These are phyloP conservation scores for Citrullus amarus DNA, from an alignment of 306 rosid species.

Conservation along the genomic window DNA sequence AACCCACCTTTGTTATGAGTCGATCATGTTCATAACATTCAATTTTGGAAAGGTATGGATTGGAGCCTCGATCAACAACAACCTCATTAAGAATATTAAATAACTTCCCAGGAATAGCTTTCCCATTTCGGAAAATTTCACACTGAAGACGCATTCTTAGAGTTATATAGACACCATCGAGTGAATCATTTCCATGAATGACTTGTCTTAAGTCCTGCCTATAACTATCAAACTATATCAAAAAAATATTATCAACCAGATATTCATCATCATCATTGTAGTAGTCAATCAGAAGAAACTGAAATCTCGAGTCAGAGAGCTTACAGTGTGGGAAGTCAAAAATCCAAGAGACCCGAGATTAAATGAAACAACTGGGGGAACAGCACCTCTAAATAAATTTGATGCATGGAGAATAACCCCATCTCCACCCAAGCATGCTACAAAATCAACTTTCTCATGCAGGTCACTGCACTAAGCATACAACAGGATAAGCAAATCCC, in stretches of 20 bases:
- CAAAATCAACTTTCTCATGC: slow-evolving; percentile 95
- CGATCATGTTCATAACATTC: slow-evolving; percentile 90
- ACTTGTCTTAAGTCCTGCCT: slow-evolving; percentile 62
- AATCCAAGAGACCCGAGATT: slow-evolving; percentile 99
- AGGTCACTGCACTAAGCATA: slow-evolving; percentile 54
- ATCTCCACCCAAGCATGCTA: slow-evolving; percentile 99
- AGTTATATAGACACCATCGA: slow-evolving; percentile 92
- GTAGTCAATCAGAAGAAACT: slow-evolving; percentile 12
- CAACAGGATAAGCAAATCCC: slow-evolving; percentile 20
- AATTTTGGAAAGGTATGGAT: slow-evolving; percentile 93
- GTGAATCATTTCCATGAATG: slow-evolving; percentile 71
- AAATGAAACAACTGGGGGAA: slow-evolving; percentile 92
- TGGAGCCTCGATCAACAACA: slow-evolving; percentile 95
- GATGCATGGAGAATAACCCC: slow-evolving; percentile 97
- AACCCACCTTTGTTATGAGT: slow-evolving; percentile 86
- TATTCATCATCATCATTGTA: not conserved
- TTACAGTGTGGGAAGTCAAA: slow-evolving; percentile 78
- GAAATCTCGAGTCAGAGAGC: slow-evolving; percentile 20
- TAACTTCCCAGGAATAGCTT: slow-evolving; percentile 87
- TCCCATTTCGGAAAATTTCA: slow-evolving; percentile 80
- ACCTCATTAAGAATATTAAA: slow-evolving; percentile 85
- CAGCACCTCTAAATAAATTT: slow-evolving; percentile 75
- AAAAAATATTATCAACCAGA: not conserved
- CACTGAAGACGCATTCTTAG: slow-evolving; percentile 94
- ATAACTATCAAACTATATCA: slow-evolving; percentile 59